These are phyloP conservation scores for Podila epigama DNA, from an alignment of 192 early-diverging fungal genomes.

Conservation along the genomic window DNA sequence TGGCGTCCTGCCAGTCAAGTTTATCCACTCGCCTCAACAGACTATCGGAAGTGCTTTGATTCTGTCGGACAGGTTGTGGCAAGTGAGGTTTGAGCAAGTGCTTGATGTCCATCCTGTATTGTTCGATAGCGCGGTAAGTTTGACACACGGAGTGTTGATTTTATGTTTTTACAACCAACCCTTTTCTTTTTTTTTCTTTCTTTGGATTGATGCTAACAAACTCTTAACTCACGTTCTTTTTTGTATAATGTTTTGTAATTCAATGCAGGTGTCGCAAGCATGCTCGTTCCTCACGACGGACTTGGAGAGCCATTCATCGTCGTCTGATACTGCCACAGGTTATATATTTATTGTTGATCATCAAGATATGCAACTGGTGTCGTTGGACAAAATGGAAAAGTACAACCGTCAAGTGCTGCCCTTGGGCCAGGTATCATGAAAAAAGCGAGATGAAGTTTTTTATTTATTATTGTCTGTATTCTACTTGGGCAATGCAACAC, in stretches of 20 bases:
- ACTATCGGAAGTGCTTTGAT: constrained; percentile 1
- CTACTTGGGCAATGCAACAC: neutral
- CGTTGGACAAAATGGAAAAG: constrained; percentile 9
- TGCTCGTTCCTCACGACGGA: constrained; percentile 17
- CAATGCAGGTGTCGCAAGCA: constrained; percentile 7
- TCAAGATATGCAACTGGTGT: constrained; percentile 27
- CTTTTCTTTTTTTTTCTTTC: neutral
- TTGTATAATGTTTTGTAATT: too few relatives aligned
- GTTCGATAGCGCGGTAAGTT: constrained; percentile 27
- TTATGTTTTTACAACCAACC: neutral
- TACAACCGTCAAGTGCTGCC: constrained; percentile 11
- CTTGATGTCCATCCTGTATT: constrained; percentile 25
- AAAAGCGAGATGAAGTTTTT: too few relatives aligned
- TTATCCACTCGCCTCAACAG: neutral
- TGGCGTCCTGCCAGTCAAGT: constrained; percentile 25
- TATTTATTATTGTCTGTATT: too few relatives aligned
- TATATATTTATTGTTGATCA: constrained; percentile 37
- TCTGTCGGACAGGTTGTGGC: constrained; percentile 34
- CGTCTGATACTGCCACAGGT: too few relatives aligned
- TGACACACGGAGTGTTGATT: neutral
- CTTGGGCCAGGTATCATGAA: constrained; percentile 21
- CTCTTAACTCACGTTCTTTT: too few relatives aligned
- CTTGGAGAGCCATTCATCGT: neutral
- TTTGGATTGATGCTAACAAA: too few relatives aligned
- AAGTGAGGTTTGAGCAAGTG: neutral